Evolutionary conservation across 1,139 yeast genomes (phyloP), one percentile per base, ranked within the genome.

Genomic region (Geotrichum histeridarum): DNA sequence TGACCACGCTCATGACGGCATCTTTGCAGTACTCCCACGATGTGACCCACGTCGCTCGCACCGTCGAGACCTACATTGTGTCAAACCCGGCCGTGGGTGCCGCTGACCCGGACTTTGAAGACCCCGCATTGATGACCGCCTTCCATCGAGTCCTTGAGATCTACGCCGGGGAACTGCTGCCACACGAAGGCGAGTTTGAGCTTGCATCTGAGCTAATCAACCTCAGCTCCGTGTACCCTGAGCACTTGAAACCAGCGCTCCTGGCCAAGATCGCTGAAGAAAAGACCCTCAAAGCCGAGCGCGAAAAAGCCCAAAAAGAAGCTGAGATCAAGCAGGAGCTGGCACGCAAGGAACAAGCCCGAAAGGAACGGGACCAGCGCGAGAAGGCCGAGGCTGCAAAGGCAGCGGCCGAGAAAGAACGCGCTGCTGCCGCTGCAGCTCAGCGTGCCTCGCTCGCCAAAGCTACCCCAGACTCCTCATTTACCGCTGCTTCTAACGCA

Each of bases 1-100:
- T 52, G 8, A 45, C 47, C 11, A 32, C 51, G 12, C 35, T 52
- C 12, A 11, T 45, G 15, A 7, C 42, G 7, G 18, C 43, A 7
- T 52, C 54, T 11, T 22, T 52, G 27, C 42, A 47, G 41, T 48
- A 52, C 36, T 45, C 50, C 7, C 12, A n/a, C 9, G 48, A 52
- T 37, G n/a, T 52, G 11, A 5, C 51, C 9, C 44, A 38, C n/a
- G 45, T 48, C 7, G 48, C 48, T 22, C 48, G 48, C 8, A 42
- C 12, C 2, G 48, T 42, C 5, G 54, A 52, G 9, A 14, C 42
- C 12, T 52, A 47, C 36, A 12, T 51, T 7, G 42, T 46, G 8
- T 31, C 44, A 1, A 48, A 33, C 14, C 27, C 27, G 27, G 27
- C 27, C 5, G 27, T 22, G 5, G 37, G 42, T 11, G 14, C 11